Conservation (phyloP, 345 rosid species). For the Lumnitzera racemosa region DNA sequence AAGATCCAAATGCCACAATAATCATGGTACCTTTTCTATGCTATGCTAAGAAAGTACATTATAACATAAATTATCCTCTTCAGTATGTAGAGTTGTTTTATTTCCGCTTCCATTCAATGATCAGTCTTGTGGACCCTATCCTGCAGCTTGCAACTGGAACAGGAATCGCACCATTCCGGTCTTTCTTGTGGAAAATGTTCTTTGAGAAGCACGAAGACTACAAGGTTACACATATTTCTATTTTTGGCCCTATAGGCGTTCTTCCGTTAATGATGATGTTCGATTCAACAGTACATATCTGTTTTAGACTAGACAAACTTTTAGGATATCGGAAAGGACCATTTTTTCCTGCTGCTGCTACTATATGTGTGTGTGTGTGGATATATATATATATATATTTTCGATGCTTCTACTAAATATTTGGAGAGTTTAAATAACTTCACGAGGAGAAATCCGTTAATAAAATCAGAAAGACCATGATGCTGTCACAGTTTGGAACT, state of each 20-base stretch:
- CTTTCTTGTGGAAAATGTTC: conserved; percentile 98
- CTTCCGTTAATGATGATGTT: neutral
- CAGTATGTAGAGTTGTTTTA: neutral
- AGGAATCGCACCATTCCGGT: conserved; percentile 92
- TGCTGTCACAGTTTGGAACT: no score
- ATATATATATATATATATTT: no score
- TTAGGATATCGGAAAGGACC: neutral
- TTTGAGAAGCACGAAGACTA: conserved; percentile 96
- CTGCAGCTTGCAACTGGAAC: conserved; percentile 95
- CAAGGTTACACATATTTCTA: conserved; percentile 34
- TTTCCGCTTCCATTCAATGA: neutral
- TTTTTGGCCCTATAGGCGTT: no score
- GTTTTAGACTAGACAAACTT: neutral
- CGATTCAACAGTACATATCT: no score
- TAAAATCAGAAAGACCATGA: no score
- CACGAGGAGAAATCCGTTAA: no score
- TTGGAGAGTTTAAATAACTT: no score
- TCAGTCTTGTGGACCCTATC: neutral
- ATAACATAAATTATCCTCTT: no score
- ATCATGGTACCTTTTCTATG: conserved; percentile 47
- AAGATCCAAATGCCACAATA: conserved; percentile 92
- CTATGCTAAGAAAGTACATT: neutral
- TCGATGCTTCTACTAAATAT: no score
- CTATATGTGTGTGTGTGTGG: no score
- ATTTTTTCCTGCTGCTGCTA: no score